Percentiles rank a stretch among this genome's conserved stretches.
These are phyloP conservation scores for Pleurotus pulmonarius DNA, from an alignment of 768 basidiomycete genomes.

Conservation along the genomic window DNA sequence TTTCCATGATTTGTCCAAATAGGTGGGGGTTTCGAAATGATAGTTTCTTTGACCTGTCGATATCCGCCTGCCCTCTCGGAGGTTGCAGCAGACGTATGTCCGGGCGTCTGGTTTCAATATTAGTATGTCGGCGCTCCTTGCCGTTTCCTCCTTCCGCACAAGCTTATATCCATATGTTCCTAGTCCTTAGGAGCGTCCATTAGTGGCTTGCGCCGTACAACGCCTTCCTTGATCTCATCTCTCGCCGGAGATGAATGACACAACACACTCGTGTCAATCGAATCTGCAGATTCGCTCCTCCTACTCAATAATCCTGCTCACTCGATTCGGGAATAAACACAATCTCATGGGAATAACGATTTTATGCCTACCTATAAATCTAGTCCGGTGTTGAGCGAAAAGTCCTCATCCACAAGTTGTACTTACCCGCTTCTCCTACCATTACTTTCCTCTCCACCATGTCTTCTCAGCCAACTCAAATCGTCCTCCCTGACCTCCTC, in stretches of 20 bases:
- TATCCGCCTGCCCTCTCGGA: constrained; percentile 1
- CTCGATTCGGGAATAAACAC: constrained; percentile 4
- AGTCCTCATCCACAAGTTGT: background rate
- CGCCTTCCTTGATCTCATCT: background rate
- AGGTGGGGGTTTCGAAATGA: too few species aligned
- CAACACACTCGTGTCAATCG: constrained; percentile 5
- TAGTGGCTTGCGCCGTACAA: background rate
- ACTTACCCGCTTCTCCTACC: background rate
- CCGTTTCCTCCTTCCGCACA: background rate
- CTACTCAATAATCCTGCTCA: background rate
- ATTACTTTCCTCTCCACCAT: background rate
- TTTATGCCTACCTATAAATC: constrained; percentile 1
- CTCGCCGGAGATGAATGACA: constrained; percentile 5
- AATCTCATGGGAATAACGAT: constrained; percentile 2
- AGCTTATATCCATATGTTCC: constrained; percentile 4
- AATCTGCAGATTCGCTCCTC: constrained; percentile 3
- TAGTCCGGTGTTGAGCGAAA: background rate
- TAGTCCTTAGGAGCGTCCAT: background rate
- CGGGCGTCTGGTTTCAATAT: background rate
- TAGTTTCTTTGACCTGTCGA: background rate
- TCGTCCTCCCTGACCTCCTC: constrained; percentile 56
- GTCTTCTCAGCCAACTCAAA: constrained; percentile 19
- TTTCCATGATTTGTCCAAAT: too few species aligned
- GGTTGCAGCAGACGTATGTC: background rate
- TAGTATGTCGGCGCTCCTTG: background rate